Percentiles rank a stretch among this genome's conserved stretches.
Conservation (phyloP, 768 basidiomycete species). For the Coprinopsis cinerea region DNA sequence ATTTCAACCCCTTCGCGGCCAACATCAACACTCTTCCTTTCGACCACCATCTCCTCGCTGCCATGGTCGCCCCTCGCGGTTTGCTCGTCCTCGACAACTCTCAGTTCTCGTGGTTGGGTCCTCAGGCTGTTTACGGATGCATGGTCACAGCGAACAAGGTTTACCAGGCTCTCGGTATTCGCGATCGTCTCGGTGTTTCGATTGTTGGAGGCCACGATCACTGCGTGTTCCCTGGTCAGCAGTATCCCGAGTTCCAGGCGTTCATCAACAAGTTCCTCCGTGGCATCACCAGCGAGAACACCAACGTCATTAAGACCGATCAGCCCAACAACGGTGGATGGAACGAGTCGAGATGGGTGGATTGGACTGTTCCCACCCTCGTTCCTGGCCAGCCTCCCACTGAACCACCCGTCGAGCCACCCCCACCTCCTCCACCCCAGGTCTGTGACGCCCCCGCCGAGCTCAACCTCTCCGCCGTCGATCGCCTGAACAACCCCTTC, state of each 20-base stretch:
- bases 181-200: constrained; percentile 43
- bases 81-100: constrained; percentile 51
- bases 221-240: constrained; percentile 49
- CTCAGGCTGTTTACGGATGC: constrained; percentile 44
- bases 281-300: constrained; percentile 37
- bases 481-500: constrained; percentile 1
- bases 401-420: too few species aligned
- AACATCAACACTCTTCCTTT: constrained; percentile 40
- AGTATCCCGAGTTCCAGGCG: constrained; percentile 40
- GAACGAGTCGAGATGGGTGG: background rate
- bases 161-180: constrained; percentile 43
- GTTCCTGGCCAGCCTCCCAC: background rate
- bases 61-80: constrained; percentile 48
- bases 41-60: constrained; percentile 55
- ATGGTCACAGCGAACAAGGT: constrained; percentile 44
- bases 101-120: constrained; percentile 49
- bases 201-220: constrained; percentile 42
- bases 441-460: background rate
- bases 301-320: constrained; percentile 25
- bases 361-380: background rate
- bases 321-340: background rate
- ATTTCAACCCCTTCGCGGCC: constrained; percentile 41
- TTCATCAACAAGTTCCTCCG: constrained; percentile 54
- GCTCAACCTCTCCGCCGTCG: background rate
- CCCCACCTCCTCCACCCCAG: constrained; percentile 9